Percentiles rank a stretch among this genome's conserved stretches.
Conservation (phyloP, 2,329 filamentous ascomycete species). For the Cyphellophora europaea region DNA sequence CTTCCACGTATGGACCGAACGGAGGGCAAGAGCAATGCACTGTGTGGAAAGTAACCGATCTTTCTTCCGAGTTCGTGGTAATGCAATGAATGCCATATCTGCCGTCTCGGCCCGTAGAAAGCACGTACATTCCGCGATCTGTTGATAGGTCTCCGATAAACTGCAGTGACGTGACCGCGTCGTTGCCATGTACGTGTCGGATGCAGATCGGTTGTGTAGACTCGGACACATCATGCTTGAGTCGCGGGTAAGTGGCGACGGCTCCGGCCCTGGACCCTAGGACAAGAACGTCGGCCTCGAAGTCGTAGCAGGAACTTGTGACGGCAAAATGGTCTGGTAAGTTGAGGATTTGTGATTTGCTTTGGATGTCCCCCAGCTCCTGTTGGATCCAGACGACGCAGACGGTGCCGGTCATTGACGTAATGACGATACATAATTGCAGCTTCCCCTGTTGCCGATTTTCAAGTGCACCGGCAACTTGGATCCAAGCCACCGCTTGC, state of each 20-base stretch:
- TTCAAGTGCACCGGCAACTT: no score
- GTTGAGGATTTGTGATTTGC: constrained; percentile 13
- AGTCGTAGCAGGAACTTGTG: constrained; percentile 34
- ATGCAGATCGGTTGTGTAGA: constrained; percentile 13
- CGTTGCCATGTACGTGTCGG: constrained; percentile 35
- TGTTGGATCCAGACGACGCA: constrained; percentile 8
- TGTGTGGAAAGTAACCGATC: constrained; percentile 29
- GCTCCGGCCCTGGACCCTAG: constrained; percentile 49
- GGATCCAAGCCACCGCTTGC: no score
- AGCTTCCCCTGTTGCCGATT: no score
- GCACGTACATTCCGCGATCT: constrained; percentile 37
- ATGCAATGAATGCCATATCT: constrained; percentile 57
- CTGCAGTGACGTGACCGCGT: constrained; percentile 62
- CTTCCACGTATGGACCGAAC: constrained; percentile 68
- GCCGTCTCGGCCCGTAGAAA: constrained; percentile 70
- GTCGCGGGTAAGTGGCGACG: constrained; percentile 37
- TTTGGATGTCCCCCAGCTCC: constrained; percentile 1
- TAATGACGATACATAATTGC: background rate
- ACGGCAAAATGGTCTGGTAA: constrained; percentile 39
- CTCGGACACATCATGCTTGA: constrained; percentile 10
- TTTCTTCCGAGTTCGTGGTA: background rate
- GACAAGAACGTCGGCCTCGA: constrained; percentile 27
- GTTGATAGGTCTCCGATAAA: constrained; percentile 28
- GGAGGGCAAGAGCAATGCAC: constrained; percentile 61
- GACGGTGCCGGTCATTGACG: background rate